Base-by-base conservation (phyloP, 2,329 filamentous ascomycete genomes). In the Exophiala phaeomuriformis region DNA sequence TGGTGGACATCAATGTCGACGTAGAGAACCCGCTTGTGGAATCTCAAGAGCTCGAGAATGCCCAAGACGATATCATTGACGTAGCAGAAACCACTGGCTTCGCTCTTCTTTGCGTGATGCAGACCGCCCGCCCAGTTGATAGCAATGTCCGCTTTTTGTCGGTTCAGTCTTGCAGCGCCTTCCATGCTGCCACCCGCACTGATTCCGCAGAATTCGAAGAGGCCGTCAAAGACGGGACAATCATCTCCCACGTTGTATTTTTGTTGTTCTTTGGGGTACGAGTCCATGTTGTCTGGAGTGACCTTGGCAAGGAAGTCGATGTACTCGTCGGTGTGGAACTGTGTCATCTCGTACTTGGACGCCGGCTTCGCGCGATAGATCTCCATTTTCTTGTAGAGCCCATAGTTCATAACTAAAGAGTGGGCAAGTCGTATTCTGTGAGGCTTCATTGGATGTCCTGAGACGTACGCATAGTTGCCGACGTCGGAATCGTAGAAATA, bases 401-500 rank as follows among this genome's bases (percentile, higher is more conserved):
- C 80, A 66, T 85, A 85, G 68, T 85, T 85, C 82, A 86, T 85
- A 59, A 85, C 82, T 65, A 86, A 69, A 59, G 75, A 78, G 65
- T 79, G 77, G 44, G 77, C 81, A 77, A 86, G 83, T 62, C 83
- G 76, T 71, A 86, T 85, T 59, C 83, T 75, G 66, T 81, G 80
- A 36, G 81, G 80, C 69, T 84, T 84, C 81, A 84, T 84, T 33
- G 82, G 80, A 70, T 82, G 81, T n/a, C 79, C 79, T 8, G 80
- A 77, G 53, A 95, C 89, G 67, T 97, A 97, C 68, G 91, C 90
- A 76, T 96, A 97, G 72, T 97, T 97, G 61, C 91, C 91, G 67
- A 97, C 93, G 73, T 97, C 91, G 2, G 88, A 94, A 68, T 97
- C 91, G 78, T 97, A 97, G 72, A 97, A 97, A 74, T 97, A 97